These are phyloP conservation scores for Aspergillus homomorphus DNA, from an alignment of 495 filamentous ascomycete species.

Conservation along the genomic window DNA sequence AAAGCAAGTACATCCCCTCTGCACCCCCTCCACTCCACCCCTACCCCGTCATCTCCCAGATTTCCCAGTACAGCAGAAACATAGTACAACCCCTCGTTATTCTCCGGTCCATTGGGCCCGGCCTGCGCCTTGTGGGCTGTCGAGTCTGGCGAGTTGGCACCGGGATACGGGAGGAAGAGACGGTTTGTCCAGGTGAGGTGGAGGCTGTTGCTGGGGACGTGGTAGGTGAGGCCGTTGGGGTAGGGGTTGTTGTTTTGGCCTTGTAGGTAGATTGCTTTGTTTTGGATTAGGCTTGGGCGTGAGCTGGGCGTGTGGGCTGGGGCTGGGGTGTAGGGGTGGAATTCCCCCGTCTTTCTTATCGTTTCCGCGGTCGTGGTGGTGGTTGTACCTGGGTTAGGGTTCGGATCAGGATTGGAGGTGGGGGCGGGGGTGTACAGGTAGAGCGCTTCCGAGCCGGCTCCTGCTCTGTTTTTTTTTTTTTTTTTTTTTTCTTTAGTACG, in stretches of 20 bases:
- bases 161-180: slow-evolving; percentile 2
- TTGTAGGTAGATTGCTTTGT: neutral
- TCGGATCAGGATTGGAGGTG: neutral
- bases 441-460: slow-evolving; percentile 3
- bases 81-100: slow-evolving; percentile 7
- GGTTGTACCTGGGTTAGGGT: too few relatives aligned
- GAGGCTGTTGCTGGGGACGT: neutral
- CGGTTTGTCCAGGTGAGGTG: slow-evolving; percentile 9
- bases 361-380: too few relatives aligned
- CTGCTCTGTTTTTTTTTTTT: neutral
- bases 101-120: slow-evolving; percentile 5
- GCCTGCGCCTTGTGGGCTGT: slow-evolving; percentile 7
- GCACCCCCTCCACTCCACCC: neutral
- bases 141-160: neutral
- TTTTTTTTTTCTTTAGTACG: neutral
- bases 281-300: too few relatives aligned
- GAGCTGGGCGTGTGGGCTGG: too few relatives aligned
- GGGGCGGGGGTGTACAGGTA: neutral
- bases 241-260: slow-evolving; percentile 5
- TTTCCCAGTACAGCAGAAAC: neutral
- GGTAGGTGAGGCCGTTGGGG: slow-evolving; percentile 2
- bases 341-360: too few relatives aligned
- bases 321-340: too few relatives aligned
- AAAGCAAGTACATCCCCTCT: neutral
- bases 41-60: neutral